phyloP scores from a whole-genome alignment of 441 rosid genomes.

The Biscutella laevigata region DNA sequence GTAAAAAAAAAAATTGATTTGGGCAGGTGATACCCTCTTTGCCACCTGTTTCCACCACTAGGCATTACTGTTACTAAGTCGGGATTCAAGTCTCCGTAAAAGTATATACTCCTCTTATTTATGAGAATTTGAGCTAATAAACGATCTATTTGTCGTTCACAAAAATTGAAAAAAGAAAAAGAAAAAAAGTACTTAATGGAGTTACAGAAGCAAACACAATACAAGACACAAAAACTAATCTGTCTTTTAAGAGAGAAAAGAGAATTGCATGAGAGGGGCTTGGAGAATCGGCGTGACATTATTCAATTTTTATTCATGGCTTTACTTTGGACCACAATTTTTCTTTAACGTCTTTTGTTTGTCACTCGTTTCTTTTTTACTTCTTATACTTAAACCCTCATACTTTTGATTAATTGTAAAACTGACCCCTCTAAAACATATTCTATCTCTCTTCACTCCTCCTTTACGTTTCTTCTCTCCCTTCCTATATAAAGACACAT shows the following conservation, averaged over 20 bases:
- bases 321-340: slow-evolving; percentile 34
- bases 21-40: no score
- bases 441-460: slow-evolving; percentile 2
- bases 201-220: slow-evolving; percentile 17
- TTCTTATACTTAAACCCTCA: slow-evolving; percentile 14
- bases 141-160: no score
- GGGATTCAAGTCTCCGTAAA: no score
- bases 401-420: background rate
- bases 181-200: slow-evolving; percentile 22
- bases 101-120: no score
- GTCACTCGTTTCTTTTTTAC: slow-evolving; percentile 22
- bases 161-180: no score
- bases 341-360: slow-evolving; percentile 31
- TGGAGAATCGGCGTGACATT: slow-evolving; percentile 32
- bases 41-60: no score
- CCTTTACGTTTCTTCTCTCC: slow-evolving; percentile 2
- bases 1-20: no score
- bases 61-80: no score
- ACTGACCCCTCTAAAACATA: slow-evolving; percentile 1
- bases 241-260: slow-evolving; percentile 16
- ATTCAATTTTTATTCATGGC: slow-evolving; percentile 30
- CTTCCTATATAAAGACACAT: slow-evolving; percentile 21
- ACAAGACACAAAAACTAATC: slow-evolving; percentile 20
- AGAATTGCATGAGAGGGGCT: slow-evolving; percentile 28
- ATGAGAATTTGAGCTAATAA: no score